phyloP scores from a whole-genome alignment of 805 yeast species.

The Metschnikowia chrysomelidarum region DNA sequence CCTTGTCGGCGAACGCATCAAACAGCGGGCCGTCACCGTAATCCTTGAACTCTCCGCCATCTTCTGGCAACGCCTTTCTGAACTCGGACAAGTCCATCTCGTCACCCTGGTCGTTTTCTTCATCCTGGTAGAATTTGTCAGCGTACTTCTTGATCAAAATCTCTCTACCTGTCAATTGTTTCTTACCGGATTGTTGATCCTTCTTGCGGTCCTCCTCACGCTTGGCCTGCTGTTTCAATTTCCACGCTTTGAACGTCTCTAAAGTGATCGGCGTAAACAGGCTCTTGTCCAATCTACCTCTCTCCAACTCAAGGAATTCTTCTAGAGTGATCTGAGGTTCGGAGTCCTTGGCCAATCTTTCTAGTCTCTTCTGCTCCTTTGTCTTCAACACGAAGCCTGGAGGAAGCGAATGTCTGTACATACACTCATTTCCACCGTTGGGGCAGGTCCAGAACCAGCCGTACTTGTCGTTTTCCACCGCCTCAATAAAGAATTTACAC shows the following conservation, averaged over 20 bases:
- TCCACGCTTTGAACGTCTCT: conserved; percentile 82
- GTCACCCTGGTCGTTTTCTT: conserved; percentile 48
- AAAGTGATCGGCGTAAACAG: conserved; percentile 83
- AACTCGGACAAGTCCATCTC: conserved; percentile 59
- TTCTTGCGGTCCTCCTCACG: conserved; percentile 42
- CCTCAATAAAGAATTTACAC: conserved; percentile 92
- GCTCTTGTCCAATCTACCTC: conserved; percentile 73
- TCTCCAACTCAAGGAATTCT: conserved; percentile 92
- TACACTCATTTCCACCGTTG: conserved; percentile 88
- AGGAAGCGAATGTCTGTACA: conserved; percentile 92
- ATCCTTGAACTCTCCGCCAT: conserved; percentile 53
- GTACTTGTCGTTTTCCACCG: conserved; percentile 94
- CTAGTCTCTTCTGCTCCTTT: conserved; percentile 90
- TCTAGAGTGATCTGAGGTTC: conserved; percentile 92
- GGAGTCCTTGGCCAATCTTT: conserved; percentile 75
- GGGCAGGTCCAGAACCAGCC: conserved; percentile 99
- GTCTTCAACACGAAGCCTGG: conserved; percentile 97
- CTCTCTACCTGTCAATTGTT: conserved; percentile 65
- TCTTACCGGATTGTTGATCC: conserved; percentile 39
- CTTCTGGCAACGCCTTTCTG: conserved; percentile 53
- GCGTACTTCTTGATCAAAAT: conserved; percentile 58
- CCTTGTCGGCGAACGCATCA: conserved; percentile 13
- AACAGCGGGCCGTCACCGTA: conserved; percentile 58
- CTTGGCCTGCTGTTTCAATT: conserved; percentile 60
- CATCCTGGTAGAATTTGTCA: conserved; percentile 54